These are phyloP conservation scores for Metschnikowia vanudenii DNA, from an alignment of 805 yeast species.

Conservation along the genomic window DNA sequence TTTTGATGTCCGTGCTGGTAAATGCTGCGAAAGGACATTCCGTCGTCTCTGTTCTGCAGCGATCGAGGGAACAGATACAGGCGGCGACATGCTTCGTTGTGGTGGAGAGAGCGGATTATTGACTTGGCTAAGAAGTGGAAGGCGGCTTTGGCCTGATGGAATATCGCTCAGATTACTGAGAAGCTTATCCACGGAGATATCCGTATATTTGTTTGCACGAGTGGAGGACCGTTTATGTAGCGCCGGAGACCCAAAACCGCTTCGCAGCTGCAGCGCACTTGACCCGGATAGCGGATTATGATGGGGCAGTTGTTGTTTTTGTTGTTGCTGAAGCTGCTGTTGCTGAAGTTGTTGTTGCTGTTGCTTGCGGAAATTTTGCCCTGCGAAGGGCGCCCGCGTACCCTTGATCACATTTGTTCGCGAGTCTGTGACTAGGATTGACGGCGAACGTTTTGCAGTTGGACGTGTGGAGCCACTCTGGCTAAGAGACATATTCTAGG, in stretches of 20 bases:
- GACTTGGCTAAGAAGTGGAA: constrained; percentile 29
- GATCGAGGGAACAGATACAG: constrained; percentile 14
- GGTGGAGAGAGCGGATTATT: constrained; percentile 17
- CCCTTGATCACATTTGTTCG: constrained; percentile 53
- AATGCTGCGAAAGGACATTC: constrained; percentile 47
- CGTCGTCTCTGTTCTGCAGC: constrained; percentile 21
- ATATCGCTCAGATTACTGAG: constrained; percentile 79
- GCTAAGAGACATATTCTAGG: constrained; percentile 13
- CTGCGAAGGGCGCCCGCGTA: constrained; percentile 79
- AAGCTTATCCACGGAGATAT: constrained; percentile 77
- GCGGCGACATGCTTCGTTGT: constrained; percentile 23
- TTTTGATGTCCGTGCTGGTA: constrained; percentile 78
- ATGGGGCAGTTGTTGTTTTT: constrained; percentile 35
- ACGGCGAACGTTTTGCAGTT: constrained; percentile 85
- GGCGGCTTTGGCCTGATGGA: constrained; percentile 70
- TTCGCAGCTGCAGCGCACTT: constrained; percentile 9
- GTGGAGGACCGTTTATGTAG: constrained; percentile 16
- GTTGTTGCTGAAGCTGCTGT: constrained; percentile 29
- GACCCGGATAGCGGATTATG: constrained; percentile 8
- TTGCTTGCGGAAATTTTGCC: constrained; percentile 47
- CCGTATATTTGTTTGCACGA: constrained; percentile 54
- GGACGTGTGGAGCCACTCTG: constrained; percentile 34
- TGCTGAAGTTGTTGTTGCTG: constrained; percentile 35
- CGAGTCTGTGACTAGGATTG: constrained; percentile 89
- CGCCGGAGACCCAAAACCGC: constrained; percentile 18